Base-by-base conservation (phyloP, 192 early-diverging fungal species). In the Umbelopsis sp. region DNA sequence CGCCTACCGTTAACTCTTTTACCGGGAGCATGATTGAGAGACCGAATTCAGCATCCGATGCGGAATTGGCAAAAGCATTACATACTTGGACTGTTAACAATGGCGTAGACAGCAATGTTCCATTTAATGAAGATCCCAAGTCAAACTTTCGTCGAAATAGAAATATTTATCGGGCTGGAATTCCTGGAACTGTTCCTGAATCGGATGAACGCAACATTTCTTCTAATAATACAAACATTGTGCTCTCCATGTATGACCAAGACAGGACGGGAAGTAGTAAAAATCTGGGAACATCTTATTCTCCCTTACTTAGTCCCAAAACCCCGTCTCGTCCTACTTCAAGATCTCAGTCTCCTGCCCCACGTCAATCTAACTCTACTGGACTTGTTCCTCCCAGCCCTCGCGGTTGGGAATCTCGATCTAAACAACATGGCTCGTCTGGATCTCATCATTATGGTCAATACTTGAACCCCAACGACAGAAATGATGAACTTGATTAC, bases 1-100 rank as follows among this genome's bases (percentile, higher is more conserved):
- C 70, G 5, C 70, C 70, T 10, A 71, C 70, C 10, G 70, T 71
- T 12, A 59, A 17, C 16, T 56, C 51, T 4, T 71, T 71, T 29
- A 44, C 56, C 12, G 68, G 75, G 8, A 75, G 71, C 3, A 72
- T 74, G 10, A 76, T 77, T 41, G 78, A 79, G 47, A 72, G 83
- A 29, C 80, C 83, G 32, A 82, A 84, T 41, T 82, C 80, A 22
- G 81, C 82, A 24, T 75, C 82, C 26, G 84, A 83, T 16, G 75
- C 78, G 14, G 84, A 86, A 45, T 76, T 70, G 34, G 66, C 71
- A 32, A 75, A 75, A 50, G 70, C 69, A 31, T 41, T 75, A 16
- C 47, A 59, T 17, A 75, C 62, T 65, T 75, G 74, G 74, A 75
- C 54, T 26, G 29, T 74, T 10, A 74, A 68, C 41, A 75, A 75